Evolutionary conservation across 2,329 filamentous ascomycete genomes (phyloP).

Genomic region (Hypoxylon sp.): DNA sequence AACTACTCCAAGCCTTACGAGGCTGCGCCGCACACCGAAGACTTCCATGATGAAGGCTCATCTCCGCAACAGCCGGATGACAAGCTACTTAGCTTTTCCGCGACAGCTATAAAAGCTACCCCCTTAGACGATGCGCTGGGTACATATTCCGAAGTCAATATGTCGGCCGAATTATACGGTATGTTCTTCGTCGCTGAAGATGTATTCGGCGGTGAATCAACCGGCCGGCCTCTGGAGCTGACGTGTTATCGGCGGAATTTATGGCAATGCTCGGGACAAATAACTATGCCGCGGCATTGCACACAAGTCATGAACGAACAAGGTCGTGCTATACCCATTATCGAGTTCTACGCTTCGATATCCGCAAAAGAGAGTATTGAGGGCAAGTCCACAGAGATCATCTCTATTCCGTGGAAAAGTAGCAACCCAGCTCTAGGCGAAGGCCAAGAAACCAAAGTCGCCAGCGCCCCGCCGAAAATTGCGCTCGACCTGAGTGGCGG

Average conservation of each 20-base stretch:
- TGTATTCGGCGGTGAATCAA: constrained; percentile 75
- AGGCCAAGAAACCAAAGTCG: constrained; percentile 64
- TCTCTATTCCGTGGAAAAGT: constrained; percentile 96
- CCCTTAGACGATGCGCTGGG: constrained; percentile 75
- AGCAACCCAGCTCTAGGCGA: constrained; percentile 67
- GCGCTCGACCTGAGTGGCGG: constrained; percentile 69
- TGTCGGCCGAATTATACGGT: constrained; percentile 84
- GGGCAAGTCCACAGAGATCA: constrained; percentile 91
- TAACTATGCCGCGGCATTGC: constrained; percentile 81
- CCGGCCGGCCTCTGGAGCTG: constrained; percentile 78
- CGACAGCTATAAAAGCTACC: constrained; percentile 71
- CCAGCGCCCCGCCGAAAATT: constrained; percentile 67
- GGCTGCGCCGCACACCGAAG: constrained; percentile 60
- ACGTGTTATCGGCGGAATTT: constrained; percentile 96
- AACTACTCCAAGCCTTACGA: constrained; percentile 69
- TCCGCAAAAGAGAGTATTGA: constrained; percentile 93
- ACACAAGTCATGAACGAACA: constrained; percentile 81
- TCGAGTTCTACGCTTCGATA: constrained; percentile 85
- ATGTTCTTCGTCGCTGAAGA: constrained; percentile 92
- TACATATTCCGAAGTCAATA: constrained; percentile 73
- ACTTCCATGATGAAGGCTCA: constrained; percentile 61
- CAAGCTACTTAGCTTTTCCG: constrained; percentile 82
- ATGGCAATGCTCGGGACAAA: constrained; percentile 92
- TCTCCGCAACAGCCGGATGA: constrained; percentile 74
- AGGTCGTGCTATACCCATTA: constrained; percentile 81